Percentiles rank a stretch among this genome's conserved stretches.
These are phyloP conservation scores for Hypomontagnella monticulosa DNA, from an alignment of 495 filamentous ascomycete species.

Conservation along the genomic window DNA sequence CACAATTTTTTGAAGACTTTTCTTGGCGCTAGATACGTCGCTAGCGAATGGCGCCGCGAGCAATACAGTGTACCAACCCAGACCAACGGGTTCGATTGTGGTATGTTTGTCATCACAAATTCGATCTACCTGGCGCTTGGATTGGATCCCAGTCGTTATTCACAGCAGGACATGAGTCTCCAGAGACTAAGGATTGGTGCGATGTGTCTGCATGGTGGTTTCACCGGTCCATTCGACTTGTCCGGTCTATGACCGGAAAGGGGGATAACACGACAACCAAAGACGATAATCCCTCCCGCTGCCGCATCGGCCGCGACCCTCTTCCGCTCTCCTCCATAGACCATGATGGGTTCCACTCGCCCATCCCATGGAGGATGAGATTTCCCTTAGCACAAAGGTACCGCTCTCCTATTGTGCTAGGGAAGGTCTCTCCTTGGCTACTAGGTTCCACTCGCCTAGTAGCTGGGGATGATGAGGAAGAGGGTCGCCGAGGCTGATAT, in stretches of 20 bases:
- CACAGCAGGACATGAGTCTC: constrained; percentile 62
- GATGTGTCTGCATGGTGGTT: constrained; percentile 73
- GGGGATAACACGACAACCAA: neutral
- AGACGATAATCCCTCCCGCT: too few relatives aligned
- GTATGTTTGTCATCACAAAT: constrained; percentile 80
- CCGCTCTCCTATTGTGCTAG: too few relatives aligned
- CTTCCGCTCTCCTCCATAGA: too few relatives aligned
- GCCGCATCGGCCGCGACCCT: too few relatives aligned
- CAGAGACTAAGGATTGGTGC: constrained; percentile 74
- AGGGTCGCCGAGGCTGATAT: too few relatives aligned
- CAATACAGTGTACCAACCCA: constrained; percentile 64
- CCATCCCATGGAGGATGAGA: too few relatives aligned
- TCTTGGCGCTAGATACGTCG: constrained; percentile 64
- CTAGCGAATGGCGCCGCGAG: constrained; percentile 69
- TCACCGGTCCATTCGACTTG: constrained; percentile 59
- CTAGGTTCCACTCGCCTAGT: too few relatives aligned
- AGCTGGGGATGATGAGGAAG: too few relatives aligned
- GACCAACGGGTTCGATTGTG: constrained; percentile 79
- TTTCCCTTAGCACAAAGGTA: too few relatives aligned
- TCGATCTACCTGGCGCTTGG: constrained; percentile 74
- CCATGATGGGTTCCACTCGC: too few relatives aligned
- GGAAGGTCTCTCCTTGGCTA: too few relatives aligned
- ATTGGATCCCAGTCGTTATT: constrained; percentile 68
- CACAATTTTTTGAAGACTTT: constrained; percentile 65
- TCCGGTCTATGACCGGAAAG: constrained; percentile 37